phyloP scores from a whole-genome alignment of 176 grass and related monocot genomes.

The Puya raimondii region DNA sequence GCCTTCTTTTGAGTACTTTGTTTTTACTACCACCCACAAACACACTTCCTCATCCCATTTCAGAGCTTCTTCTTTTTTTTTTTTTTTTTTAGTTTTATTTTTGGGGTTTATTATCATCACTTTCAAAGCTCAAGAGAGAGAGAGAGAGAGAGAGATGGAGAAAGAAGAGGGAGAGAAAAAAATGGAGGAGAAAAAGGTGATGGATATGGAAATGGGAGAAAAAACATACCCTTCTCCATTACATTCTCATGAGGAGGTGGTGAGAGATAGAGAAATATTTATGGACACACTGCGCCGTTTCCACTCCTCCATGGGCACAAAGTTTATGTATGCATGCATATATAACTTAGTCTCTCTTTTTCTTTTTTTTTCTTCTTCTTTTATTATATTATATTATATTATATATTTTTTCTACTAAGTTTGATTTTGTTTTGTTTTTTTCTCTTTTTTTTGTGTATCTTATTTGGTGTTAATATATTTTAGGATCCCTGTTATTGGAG shows the following conservation, averaged over 20 bases:
- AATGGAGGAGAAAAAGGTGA: constrained; percentile 19
- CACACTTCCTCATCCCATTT: background rate
- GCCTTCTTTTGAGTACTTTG: too few species aligned
- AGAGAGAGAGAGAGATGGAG: background rate
- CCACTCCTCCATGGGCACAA: constrained; percentile 37
- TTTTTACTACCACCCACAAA: too few species aligned
- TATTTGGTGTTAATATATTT: background rate
- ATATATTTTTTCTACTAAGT: background rate
- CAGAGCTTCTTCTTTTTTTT: too few species aligned
- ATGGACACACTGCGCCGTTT: constrained; percentile 40
- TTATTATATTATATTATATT: background rate
- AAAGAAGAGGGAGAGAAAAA: background rate
- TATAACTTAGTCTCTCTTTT: background rate
- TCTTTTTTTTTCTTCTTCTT: background rate
- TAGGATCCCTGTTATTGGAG: constrained; percentile 54
- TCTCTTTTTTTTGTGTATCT: background rate
- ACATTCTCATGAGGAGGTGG: constrained; percentile 27
- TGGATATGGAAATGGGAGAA: constrained; percentile 6
- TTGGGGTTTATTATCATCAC: too few species aligned
- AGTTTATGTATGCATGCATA: constrained; percentile 34
- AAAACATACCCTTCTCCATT: constrained; percentile 36
- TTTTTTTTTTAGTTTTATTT: too few species aligned
- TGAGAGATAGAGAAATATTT: constrained; percentile 22
- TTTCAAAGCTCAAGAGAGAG: background rate
- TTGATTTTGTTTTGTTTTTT: background rate